phyloP scores from a whole-genome alignment of 371 early-diverging fungal species.

The Dichotomocladium elegans region DNA sequence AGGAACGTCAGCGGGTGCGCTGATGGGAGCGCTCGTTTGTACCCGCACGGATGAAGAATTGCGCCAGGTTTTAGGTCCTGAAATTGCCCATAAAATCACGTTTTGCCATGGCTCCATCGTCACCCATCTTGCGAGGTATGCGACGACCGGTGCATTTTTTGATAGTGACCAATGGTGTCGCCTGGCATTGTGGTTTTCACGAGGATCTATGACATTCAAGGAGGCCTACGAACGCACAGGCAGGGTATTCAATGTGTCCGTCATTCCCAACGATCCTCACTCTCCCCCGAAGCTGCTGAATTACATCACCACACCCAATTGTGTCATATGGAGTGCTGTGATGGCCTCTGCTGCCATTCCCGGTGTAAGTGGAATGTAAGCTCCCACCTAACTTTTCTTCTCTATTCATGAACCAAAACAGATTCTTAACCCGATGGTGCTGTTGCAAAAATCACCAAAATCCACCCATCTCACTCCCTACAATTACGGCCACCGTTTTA shows the following conservation, averaged over 20 bases:
- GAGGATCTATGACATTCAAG: slow-evolving; percentile 84
- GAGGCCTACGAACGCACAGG: slow-evolving; percentile 90
- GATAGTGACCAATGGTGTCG: slow-evolving; percentile 72
- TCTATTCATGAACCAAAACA: too few species aligned
- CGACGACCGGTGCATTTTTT: slow-evolving; percentile 58
- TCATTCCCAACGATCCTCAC: slow-evolving; percentile 75
- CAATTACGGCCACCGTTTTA: slow-evolving; percentile 75
- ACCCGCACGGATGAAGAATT: slow-evolving; percentile 81
- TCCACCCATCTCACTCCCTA: slow-evolving; percentile 63
- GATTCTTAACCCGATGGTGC: slow-evolving; percentile 78
- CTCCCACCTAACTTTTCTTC: too few species aligned
- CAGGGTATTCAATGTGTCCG: slow-evolving; percentile 82
- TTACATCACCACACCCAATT: slow-evolving; percentile 80
- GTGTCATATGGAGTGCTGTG: slow-evolving; percentile 82
- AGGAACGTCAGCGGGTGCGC: slow-evolving; percentile 81
- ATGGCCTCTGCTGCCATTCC: slow-evolving; percentile 51
- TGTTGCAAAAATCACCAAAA: slow-evolving; percentile 74
- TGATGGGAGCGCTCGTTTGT: slow-evolving; percentile 78
- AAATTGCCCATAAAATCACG: slow-evolving; percentile 53
- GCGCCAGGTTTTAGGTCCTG: slow-evolving; percentile 58
- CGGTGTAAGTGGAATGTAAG: slow-evolving; percentile 41
- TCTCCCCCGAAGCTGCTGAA: slow-evolving; percentile 74
- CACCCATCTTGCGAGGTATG: slow-evolving; percentile 23
- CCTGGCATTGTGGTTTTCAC: slow-evolving; percentile 68
- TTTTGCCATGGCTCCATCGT: slow-evolving; percentile 56